phyloP scores from a whole-genome alignment of 768 basidiomycete genomes.

The Leccinum obscurum region DNA sequence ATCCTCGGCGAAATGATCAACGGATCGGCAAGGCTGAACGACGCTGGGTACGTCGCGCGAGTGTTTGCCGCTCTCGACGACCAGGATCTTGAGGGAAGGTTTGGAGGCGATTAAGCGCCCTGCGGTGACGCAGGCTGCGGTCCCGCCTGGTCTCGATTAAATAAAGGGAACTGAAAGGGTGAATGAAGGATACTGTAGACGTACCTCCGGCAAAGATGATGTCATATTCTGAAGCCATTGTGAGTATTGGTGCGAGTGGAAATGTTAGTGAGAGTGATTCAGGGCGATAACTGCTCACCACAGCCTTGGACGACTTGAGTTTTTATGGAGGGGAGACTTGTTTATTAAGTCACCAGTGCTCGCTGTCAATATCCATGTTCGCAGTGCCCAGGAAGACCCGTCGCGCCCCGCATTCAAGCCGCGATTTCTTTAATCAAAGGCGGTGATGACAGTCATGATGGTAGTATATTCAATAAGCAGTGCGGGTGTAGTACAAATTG shows the following conservation, averaged over 20 bases:
- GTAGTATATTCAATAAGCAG: background rate
- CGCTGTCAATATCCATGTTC: background rate
- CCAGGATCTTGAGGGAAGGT: too few relatives aligned
- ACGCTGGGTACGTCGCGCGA: too few relatives aligned
- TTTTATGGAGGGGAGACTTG: background rate
- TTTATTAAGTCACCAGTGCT: background rate
- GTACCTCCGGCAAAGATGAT: background rate
- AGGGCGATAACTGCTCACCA: background rate
- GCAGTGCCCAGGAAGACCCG: background rate
- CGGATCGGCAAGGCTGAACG: too few relatives aligned
- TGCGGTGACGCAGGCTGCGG: background rate
- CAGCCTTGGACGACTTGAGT: background rate
- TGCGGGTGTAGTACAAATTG: background rate
- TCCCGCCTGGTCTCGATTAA: background rate
- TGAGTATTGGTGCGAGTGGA: background rate
- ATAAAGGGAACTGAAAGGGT: background rate
- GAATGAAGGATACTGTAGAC: background rate
- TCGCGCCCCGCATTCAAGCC: background rate
- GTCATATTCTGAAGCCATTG: background rate
- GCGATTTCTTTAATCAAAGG: background rate
- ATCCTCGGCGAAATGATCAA: too few relatives aligned
- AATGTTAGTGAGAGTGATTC: background rate
- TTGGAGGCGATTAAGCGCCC: too few relatives aligned
- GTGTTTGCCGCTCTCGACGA: too few relatives aligned
- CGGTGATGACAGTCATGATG: background rate